Base-by-base conservation (phyloP, 768 basidiomycete genomes). In the Phaeotremella skinneri region DNA sequence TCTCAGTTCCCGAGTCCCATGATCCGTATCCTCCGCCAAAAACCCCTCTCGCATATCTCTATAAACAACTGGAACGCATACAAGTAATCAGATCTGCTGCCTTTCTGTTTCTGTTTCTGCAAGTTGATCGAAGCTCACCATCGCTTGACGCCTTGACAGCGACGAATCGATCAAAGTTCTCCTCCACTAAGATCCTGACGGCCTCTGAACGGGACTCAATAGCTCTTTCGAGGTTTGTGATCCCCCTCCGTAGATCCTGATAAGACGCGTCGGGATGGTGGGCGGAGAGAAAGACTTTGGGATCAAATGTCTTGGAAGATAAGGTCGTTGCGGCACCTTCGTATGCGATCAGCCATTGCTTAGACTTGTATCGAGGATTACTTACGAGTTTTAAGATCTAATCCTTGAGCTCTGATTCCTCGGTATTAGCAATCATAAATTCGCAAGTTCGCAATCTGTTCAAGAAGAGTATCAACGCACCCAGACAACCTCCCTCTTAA, bases 91-190 rank as follows among this genome's bases (percentile, higher is more conserved):
- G 23, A 43, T 27, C 20, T n/a, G n/a, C n/a, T n/a, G n/a, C 37
- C 37, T 7, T 11, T 48, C 45, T 7, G 20, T 48, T 6, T 26
- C n/a, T n/a, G n/a, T 31, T 39, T 42, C 17, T 25, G 32, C n/a
- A 39, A n/a, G 11, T 39, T 14, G 23, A 17, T 9, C 11, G 1
- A 41, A 51, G 67, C 72, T 53, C 76, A 92, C 93, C 88, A 78
- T 94, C 93, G n/a, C 90, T 94, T 7, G 89, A 89, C 7, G 90
- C 90, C 70, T 99, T 99, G 56, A 99, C 94, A 2, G 90, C 89
- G 17, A 98, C 94, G 70, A 98, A 99, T 13, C 91, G 83, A 78
- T 98, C 93, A 77, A 98, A 97, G 76, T 98, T 96, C 68, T 97
- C 91, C 75, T 97, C 93, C 9, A 99, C 96, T 30, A 99, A 82